Conservation (phyloP, 768 basidiomycete species). For the Boletus reticuloceps region DNA sequence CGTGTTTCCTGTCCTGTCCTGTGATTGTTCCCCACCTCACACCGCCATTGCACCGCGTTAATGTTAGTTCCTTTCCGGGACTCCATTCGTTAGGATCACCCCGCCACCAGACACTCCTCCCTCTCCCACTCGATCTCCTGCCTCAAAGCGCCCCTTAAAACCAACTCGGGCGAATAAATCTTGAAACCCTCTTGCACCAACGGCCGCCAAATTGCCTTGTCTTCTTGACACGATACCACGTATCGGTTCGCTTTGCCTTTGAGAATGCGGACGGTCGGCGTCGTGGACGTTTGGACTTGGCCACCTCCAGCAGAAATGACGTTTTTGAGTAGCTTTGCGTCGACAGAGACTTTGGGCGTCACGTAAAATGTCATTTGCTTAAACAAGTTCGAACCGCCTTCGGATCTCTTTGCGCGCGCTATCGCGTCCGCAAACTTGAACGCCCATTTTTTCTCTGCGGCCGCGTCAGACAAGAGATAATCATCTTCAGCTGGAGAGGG, state of each 20-base stretch:
- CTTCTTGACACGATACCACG: slow-evolving; percentile 66
- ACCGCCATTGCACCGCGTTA: too few relatives aligned
- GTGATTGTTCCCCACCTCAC: too few relatives aligned
- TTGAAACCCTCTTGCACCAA: slow-evolving; percentile 47
- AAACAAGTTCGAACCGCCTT: slow-evolving; percentile 52
- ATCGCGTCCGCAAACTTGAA: slow-evolving; percentile 65
- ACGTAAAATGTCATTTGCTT: slow-evolving; percentile 69
- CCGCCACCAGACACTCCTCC: slow-evolving; percentile 19
- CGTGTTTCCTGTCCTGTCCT: too few relatives aligned
- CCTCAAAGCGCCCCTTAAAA: slow-evolving; percentile 60
- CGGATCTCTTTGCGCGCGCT: slow-evolving; percentile 47
- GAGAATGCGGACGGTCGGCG: slow-evolving; percentile 55
- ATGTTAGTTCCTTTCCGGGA: too few relatives aligned
- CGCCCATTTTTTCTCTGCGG: slow-evolving; percentile 61
- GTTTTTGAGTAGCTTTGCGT: slow-evolving; percentile 60
- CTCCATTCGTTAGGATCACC: slow-evolving; percentile 1
- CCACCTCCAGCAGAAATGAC: slow-evolving; percentile 73
- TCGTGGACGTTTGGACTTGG: slow-evolving; percentile 49
- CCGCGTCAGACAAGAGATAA: slow-evolving; percentile 58
- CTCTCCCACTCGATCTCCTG: slow-evolving; percentile 70
- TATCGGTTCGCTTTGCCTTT: slow-evolving; percentile 48
- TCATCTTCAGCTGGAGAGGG: slow-evolving; percentile 53
- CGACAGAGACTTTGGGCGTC: slow-evolving; percentile 61
- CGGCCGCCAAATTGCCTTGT: slow-evolving; percentile 64
- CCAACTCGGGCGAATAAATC: slow-evolving; percentile 69